Evolutionary conservation across 225 moss, liverwort and hornwort species (phyloP).

Genomic region (Polytrichum formosum): DNA sequence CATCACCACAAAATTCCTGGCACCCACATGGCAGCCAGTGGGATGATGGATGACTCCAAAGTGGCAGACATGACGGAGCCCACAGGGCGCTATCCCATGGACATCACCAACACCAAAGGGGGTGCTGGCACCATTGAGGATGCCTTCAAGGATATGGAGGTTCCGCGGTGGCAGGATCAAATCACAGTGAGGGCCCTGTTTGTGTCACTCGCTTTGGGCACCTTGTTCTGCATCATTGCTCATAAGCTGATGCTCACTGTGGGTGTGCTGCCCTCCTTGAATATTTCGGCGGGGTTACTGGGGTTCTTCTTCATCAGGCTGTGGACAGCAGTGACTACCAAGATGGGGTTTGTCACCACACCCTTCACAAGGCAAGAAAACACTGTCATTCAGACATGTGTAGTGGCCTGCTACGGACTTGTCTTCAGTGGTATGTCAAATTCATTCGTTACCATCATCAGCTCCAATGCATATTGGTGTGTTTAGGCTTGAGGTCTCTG

Average conservation of each 20-base stretch:
- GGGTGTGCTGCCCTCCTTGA: conserved; percentile 85
- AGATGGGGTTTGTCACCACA: conserved; percentile 43
- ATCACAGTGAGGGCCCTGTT: conserved; percentile 60
- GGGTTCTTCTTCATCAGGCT: conserved; percentile 68
- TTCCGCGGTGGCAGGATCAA: conserved; percentile 76
- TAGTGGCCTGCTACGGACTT: conserved; percentile 82
- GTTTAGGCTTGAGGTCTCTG: too few relatives aligned
- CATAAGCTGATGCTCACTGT: conserved; percentile 90
- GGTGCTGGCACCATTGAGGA: conserved; percentile 27
- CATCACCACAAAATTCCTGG: conserved; percentile 6
- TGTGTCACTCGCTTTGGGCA: conserved; percentile 55
- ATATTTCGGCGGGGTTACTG: conserved; percentile 77
- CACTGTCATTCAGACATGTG: conserved; percentile 93
- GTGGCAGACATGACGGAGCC: conserved; percentile 19
- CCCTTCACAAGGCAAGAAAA: conserved; percentile 99
- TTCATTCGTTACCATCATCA: too few relatives aligned
- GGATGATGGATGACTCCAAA: conserved; percentile 19
- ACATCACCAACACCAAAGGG: conserved; percentile 3
- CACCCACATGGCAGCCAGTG: conserved; percentile 8
- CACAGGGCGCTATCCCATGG: conserved; percentile 1
- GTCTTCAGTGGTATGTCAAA: conserved; percentile 72
- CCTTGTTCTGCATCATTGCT: conserved; percentile 65
- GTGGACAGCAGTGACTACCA: conserved; percentile 35
- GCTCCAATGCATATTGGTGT: too few relatives aligned
- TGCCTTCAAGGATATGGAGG: conserved; percentile 25